Conservation (phyloP, 306 rosid genomes). For the Leucaena leucocephala region DNA sequence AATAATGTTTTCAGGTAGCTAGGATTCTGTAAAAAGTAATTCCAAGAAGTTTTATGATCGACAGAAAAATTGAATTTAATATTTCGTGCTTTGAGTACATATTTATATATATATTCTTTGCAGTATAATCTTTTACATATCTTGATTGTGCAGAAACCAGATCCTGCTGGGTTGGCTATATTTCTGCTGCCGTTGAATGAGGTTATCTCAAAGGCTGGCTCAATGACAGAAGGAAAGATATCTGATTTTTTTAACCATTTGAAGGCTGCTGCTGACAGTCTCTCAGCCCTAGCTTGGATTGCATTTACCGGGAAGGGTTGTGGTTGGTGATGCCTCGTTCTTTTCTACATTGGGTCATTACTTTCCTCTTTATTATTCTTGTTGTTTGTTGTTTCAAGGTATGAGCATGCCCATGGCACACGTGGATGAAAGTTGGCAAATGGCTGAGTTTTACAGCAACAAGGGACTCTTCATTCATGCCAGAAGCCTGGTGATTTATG, state of each 20-base stretch:
- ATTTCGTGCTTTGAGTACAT: neutral
- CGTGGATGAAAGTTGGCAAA: constrained; percentile 99
- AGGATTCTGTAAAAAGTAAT: constrained; percentile 21
- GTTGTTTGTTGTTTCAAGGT: constrained; percentile 54
- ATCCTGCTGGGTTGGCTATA: constrained; percentile 66
- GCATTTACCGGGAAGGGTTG: constrained; percentile 88
- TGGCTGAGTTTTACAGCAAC: constrained; percentile 98
- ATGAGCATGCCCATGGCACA: constrained; percentile 98
- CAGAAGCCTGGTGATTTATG: constrained; percentile 28
- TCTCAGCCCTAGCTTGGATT: constrained; percentile 94
- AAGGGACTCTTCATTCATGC: constrained; percentile 63
- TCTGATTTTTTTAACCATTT: constrained; percentile 85
- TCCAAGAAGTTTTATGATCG: constrained; percentile 7
- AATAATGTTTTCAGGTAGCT: constrained; percentile 22
- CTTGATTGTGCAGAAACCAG: constrained; percentile 75
- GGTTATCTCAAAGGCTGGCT: constrained; percentile 61
- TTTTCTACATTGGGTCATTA: constrained; percentile 28
- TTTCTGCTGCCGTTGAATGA: constrained; percentile 85
- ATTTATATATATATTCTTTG: neutral
- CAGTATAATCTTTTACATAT: constrained; percentile 8
- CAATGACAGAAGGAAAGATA: constrained; percentile 82
- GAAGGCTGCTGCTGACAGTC: constrained; percentile 90
- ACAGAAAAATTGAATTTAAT: constrained; percentile 12
- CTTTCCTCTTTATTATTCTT: constrained; percentile 3
- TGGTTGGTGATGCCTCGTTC: constrained; percentile 53